Evolutionary conservation across 805 yeast species (phyloP), one percentile per base, ranked within the genome.

Genomic region (Danielia oregonensis): DNA sequence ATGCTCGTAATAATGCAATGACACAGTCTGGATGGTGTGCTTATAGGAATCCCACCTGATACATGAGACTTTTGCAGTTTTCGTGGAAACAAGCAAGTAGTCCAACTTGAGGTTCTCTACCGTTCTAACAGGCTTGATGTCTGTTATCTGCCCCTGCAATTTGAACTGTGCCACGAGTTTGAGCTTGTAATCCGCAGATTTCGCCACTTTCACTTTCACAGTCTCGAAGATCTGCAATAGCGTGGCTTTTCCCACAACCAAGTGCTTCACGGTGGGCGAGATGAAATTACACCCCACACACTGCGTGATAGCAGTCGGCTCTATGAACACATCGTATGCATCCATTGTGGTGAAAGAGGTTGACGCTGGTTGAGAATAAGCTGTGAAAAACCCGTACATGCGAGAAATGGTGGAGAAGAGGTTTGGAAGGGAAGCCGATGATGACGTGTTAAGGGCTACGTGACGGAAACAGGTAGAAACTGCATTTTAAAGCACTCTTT

Each of bases 1-100:
- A 28, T 77, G 74, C 48, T 91, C 97, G 57, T 89, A 93, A 54
- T 75, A 87, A 61, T 93, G 98, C 33, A 93, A 63, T 32, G 95
- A 84, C 1, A 78, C 71, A 0, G 96, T 86, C 17, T 72, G 65
- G n/a, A 91, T 65, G 1, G 72, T 49, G 43, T 76, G 68, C n/a
- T 48, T 53, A 4, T 51, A 57, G 4, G 59, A 55, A 49, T 87
- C 82, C 86, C 95, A 93, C 36, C 71, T 70, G 18, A 91, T 59
- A 12, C 89, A 59, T 0, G 94, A 84, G 25, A 88, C 50, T 54
- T 91, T 91, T 19, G 96, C 96, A 33, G 64, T 65, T 39, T 78
- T 75, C 8, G 94, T 83, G 10, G 85, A 63, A 3, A 91, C 62
- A 2, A 82, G 57, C 22, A 93, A 46, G 41, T 74, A 77, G 47